Evolutionary conservation across 2,329 filamentous ascomycete species (phyloP), one percentile per base, ranked within the genome.

Genomic region (Fusarium sp.): DNA sequence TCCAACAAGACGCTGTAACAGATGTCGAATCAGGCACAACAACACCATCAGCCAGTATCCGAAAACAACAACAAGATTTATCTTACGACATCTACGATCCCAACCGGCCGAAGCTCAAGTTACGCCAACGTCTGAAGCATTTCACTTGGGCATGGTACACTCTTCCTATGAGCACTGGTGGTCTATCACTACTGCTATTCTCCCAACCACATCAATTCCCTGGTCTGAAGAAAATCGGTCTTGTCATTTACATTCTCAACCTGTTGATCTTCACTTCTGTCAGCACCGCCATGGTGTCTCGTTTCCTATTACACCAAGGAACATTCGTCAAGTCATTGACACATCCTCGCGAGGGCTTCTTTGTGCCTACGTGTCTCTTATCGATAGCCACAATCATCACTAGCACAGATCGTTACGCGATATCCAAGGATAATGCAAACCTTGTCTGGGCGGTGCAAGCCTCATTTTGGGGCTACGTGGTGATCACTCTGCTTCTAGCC

Each of bases 121-220:
- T 86, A 24, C 80, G 80, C 37, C 74, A 83, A 58, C 80, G 86
- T 3, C 78, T 88, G 16, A 79, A 83, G 45, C 88, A 90, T 79
- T 89, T 90, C 74, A 90, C 88, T 4, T 90, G 88, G 90, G 88
- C 88, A n/a, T 93, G 91, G 91, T 94, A 90, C 79, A 91, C 91
- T 3, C 81, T 88, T 46, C 90, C 90, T 2, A 94, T 94, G 91
- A 91, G 89, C 42, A 93, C 91, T 0, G 92, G 91, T 29, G 91
- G 91, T 1, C 79, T 94, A 6, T 87, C 91, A 0, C 81, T 90
- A 11, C 84, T 94, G n/a, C 82, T 94, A 47, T 83, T 82, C 47
- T 83, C 85, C 7, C 87, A 88, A 56, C 91, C 91, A 6, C 86
- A 89, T 71, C 81, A 83, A 52, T 94, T 94, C 75, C 77, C 80